These are phyloP conservation scores for Termitomyces sp. DNA, from an alignment of 768 basidiomycete species.

Conservation along the genomic window DNA sequence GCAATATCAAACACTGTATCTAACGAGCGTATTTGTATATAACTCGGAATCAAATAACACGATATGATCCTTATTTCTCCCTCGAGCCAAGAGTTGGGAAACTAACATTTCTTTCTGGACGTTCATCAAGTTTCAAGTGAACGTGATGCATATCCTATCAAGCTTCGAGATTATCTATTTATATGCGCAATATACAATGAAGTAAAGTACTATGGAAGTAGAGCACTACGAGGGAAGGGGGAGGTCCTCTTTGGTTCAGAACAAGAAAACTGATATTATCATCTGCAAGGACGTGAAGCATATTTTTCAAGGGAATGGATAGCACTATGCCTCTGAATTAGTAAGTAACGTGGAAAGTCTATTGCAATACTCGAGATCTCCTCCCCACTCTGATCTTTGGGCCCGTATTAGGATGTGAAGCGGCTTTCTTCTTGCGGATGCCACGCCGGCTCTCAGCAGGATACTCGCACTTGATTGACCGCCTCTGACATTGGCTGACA, in stretches of 20 bases:
- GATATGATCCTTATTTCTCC: not conserved
- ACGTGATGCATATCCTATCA: not conserved
- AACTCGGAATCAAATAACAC: not conserved
- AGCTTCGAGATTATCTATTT: constrained; percentile 2
- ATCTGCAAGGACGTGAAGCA: not conserved
- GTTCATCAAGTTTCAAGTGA: not conserved
- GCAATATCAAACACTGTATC: constrained; percentile 1
- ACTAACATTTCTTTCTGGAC: not conserved
- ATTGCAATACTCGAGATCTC: constrained; percentile 10
- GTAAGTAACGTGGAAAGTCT: not conserved
- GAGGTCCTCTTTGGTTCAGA: not conserved
- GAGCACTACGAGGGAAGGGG: too few species aligned
- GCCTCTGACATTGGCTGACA: constrained; percentile 67
- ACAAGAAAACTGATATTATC: not conserved
- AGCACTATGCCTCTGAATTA: not conserved
- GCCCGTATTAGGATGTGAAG: constrained; percentile 15
- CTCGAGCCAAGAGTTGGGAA: not conserved
- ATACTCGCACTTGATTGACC: constrained; percentile 68
- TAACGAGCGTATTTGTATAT: not conserved
- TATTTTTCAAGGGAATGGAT: not conserved
- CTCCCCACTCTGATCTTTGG: constrained; percentile 20
- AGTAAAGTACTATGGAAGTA: not conserved
- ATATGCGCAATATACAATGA: constrained; percentile 5
- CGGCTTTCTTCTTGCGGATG: constrained; percentile 50
- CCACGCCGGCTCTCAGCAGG: constrained; percentile 69